These are phyloP conservation scores for Actinidia arguta DNA, from an alignment of 179 eudicot species.

Conservation along the genomic window DNA sequence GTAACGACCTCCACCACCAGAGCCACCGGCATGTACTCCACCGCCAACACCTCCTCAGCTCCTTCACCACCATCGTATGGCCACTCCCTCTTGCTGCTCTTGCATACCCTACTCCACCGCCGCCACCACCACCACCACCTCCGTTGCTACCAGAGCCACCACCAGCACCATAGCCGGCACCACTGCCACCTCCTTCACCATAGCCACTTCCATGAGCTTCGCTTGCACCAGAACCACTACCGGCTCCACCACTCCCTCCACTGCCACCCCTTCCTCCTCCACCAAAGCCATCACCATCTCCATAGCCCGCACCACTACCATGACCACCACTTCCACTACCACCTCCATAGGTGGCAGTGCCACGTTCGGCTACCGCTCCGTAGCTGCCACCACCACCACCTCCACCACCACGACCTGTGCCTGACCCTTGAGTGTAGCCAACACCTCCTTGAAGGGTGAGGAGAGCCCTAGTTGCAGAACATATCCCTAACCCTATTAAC, in stretches of 20 bases:
- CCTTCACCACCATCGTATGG: constrained; percentile 26
- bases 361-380: not conserved
- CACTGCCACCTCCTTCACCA: constrained; percentile 35
- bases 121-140: constrained; percentile 27
- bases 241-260: constrained; percentile 33
- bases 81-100: constrained; percentile 30
- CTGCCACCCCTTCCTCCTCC: constrained; percentile 26
- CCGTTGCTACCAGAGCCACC: constrained; percentile 18
- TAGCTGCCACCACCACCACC: not conserved
- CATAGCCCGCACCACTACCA: constrained; percentile 12
- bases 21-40: constrained; percentile 21
- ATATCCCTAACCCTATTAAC: constrained; percentile 31
- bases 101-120: constrained; percentile 17
- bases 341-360: constrained; percentile 16
- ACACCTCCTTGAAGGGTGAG: constrained; percentile 25
- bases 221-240: constrained; percentile 17
- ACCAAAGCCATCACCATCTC: constrained; percentile 21
- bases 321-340: constrained; percentile 17
- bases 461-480: constrained; percentile 48
- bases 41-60: constrained; percentile 25
- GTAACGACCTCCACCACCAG: constrained; percentile 27
- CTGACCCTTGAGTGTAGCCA: constrained; percentile 10
- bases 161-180: constrained; percentile 29
- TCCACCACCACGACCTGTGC: not conserved
- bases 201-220: constrained; percentile 2